Conservation (phyloP, 2,329 filamentous ascomycete genomes). For the Seiridium unicorne region DNA sequence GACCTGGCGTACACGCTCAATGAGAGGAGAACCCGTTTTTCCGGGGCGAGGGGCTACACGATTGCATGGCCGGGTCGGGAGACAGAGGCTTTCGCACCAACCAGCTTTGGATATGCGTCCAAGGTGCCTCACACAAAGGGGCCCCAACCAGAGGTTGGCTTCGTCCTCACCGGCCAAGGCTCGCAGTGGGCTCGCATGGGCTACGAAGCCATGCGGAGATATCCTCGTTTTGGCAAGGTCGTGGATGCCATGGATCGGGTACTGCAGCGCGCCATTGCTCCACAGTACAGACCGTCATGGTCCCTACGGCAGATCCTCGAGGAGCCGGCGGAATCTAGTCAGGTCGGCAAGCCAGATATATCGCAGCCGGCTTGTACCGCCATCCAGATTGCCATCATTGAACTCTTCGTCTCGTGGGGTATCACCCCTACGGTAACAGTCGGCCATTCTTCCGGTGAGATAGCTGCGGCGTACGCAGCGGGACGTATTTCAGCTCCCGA, state of each 20-base stretch:
- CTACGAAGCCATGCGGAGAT: slow-evolving; percentile 14
- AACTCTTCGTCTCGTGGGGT: slow-evolving; percentile 33
- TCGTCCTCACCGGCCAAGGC: slow-evolving; percentile 43
- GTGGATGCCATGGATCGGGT: neutral
- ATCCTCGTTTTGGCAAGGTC: slow-evolving; percentile 4
- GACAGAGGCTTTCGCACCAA: neutral
- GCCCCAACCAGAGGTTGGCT: slow-evolving; percentile 25
- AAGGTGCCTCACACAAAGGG: slow-evolving; percentile 20
- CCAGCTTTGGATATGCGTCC: slow-evolving; percentile 3
- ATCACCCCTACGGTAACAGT: slow-evolving; percentile 32
- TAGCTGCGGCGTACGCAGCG: slow-evolving; percentile 41
- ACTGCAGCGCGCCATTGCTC: neutral
- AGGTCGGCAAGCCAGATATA: slow-evolving; percentile 8
- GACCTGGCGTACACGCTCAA: slow-evolving; percentile 16
- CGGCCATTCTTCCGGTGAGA: slow-evolving; percentile 38
- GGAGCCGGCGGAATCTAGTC: neutral
- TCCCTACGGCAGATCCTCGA: neutral
- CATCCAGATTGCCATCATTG: slow-evolving; percentile 40
- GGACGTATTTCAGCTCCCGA: slow-evolving; percentile 21
- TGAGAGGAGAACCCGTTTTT: slow-evolving; percentile 1
- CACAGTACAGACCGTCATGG: neutral
- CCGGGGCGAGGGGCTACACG: neutral
- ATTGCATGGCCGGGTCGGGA: neutral
- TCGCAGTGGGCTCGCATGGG: slow-evolving; percentile 43
- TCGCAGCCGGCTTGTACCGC: slow-evolving; percentile 41